These are phyloP conservation scores for Spinacia oleracea DNA, from an alignment of 179 eudicot species.

Conservation along the genomic window DNA sequence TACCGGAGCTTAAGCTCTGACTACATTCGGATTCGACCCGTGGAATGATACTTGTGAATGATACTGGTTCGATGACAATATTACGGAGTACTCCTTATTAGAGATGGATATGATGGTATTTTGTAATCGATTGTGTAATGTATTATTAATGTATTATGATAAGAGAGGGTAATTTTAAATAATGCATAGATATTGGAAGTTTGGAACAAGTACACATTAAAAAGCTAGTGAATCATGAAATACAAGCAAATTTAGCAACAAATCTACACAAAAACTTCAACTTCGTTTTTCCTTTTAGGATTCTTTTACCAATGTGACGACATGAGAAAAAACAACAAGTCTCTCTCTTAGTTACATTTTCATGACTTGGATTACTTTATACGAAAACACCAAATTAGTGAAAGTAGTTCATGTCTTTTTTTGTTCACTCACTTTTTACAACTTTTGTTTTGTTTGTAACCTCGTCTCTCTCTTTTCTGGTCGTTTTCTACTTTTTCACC, in stretches of 20 bases:
- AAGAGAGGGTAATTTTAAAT: not conserved
- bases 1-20: no score
- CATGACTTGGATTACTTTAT: slow-evolving; percentile 14
- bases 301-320: slow-evolving; percentile 12
- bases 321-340: not conserved
- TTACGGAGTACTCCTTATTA: no score
- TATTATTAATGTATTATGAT: not conserved
- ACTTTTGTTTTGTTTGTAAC: slow-evolving; percentile 9
- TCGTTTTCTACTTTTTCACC: not conserved
- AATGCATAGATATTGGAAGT: not conserved
- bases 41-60: no score
- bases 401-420: slow-evolving; percentile 20
- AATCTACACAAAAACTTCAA: not conserved
- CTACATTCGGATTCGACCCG: no score
- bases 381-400: slow-evolving; percentile 24
- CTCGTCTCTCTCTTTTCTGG: not conserved
- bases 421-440: slow-evolving; percentile 6
- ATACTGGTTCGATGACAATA: no score
- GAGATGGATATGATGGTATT: no score
- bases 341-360: not conserved
- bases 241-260: slow-evolving; percentile 1
- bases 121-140: no score
- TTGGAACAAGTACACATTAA: slow-evolving; percentile 1
- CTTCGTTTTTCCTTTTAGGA: not conserved
- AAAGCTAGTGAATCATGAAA: slow-evolving; percentile 11